Percentiles rank a stretch among this genome's conserved stretches.
phyloP scores from a whole-genome alignment of 1,284 basidiomycete genomes.

The Coriolopsis trogii region DNA sequence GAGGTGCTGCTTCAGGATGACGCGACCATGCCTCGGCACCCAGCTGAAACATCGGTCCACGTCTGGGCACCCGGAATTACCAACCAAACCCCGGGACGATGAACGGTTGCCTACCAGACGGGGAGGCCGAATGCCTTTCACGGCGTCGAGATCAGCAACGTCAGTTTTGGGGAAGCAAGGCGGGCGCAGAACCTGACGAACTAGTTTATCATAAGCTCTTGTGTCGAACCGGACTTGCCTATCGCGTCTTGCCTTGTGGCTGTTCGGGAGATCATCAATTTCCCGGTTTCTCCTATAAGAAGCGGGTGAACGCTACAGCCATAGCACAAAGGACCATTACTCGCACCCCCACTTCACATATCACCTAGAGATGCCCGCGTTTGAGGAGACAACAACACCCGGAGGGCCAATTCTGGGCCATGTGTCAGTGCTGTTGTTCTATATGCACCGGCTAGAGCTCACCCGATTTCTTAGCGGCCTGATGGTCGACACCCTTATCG shows the following conservation, averaged over 20 bases:
- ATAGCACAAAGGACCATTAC: background rate
- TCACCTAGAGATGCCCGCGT: background rate
- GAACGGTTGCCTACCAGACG: no score
- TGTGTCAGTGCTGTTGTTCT: constrained; percentile 51
- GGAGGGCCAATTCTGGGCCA: constrained; percentile 32
- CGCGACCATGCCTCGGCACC: no score
- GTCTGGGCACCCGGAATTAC: no score
- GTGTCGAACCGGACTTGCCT: no score
- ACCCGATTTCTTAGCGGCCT: constrained; percentile 54
- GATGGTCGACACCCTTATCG: constrained; percentile 82
- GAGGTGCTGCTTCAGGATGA: no score
- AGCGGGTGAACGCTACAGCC: background rate
- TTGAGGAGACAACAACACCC: background rate
- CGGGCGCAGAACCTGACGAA: no score
- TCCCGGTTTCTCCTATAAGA: constrained; percentile 4
- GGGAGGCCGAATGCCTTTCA: no score
- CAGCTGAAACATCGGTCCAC: no score
- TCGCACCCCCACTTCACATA: background rate
- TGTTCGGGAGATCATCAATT: background rate
- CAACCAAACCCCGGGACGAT: no score
- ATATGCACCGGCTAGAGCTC: background rate
- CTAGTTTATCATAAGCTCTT: no score
- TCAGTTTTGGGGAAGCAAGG: no score
- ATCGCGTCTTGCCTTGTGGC: background rate
- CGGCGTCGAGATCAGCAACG: no score